A percentile compares a stretch with the other conserved stretches of the same genome.
Conservation (phyloP, 2,329 filamentous ascomycete genomes). For the Cordyceps fumosorosea region DNA sequence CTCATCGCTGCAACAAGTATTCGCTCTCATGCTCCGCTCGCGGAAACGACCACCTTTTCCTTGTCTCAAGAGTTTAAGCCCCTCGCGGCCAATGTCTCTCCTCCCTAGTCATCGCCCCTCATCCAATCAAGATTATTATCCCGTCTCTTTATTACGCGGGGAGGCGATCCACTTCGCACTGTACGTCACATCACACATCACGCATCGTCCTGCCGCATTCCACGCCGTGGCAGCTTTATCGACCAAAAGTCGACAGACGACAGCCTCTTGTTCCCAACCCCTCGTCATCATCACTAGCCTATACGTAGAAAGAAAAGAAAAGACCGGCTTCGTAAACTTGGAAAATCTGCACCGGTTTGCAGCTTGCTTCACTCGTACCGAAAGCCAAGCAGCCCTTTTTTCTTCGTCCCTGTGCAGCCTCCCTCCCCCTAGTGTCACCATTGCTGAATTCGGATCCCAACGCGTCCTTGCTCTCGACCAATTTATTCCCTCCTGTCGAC, state of each 20-base stretch:
- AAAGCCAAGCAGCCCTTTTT: too few relatives aligned
- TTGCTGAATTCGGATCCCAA: background rate
- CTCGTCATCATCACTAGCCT: background rate
- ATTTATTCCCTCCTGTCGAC: too few relatives aligned
- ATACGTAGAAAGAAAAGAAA: background rate
- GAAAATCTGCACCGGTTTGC: too few relatives aligned
- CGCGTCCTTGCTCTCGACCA: background rate
- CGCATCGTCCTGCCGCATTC: background rate
- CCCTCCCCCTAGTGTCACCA: background rate
- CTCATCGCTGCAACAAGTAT: background rate
- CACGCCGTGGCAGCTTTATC: background rate
- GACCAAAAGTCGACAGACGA: background rate
- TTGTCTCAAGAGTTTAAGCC: background rate
- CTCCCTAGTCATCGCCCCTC: background rate
- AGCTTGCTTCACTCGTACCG: too few relatives aligned
- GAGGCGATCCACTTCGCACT: background rate
- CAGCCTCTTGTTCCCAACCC: background rate
- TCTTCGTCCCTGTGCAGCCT: background rate
- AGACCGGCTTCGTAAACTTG: too few relatives aligned
- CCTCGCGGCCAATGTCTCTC: background rate
- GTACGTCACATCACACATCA: background rate
- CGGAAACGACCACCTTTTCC: background rate
- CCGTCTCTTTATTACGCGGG: background rate
- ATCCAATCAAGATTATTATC: background rate
- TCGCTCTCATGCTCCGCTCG: background rate